phyloP scores from a whole-genome alignment of 176 grass and related monocot genomes.

The Carex littledalei region DNA sequence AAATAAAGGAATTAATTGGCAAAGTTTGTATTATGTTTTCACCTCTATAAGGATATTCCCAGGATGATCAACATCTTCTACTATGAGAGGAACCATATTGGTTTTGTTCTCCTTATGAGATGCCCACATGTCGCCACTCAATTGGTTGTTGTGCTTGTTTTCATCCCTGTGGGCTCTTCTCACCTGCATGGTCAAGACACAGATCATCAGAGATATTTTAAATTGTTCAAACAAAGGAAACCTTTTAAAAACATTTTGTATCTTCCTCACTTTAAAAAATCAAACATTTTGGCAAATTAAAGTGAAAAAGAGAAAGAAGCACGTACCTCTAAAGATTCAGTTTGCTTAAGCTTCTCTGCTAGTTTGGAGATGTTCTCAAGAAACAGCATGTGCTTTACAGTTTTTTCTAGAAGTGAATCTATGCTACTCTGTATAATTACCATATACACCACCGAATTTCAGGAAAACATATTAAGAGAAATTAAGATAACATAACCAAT shows the following conservation, averaged over 20 bases:
- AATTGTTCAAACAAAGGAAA: neutral
- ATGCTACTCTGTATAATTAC: slow-evolving; percentile 74
- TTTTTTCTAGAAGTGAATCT: slow-evolving; percentile 61
- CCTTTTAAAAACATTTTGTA: no score
- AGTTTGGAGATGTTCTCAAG: slow-evolving; percentile 48
- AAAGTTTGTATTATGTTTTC: neutral
- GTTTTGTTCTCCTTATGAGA: slow-evolving; percentile 17
- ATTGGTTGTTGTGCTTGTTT: neutral
- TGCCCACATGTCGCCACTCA: neutral
- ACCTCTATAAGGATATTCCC: slow-evolving; percentile 73
- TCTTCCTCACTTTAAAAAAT: neutral
- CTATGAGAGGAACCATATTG: slow-evolving; percentile 42
- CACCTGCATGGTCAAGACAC: neutral
- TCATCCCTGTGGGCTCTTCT: neutral
- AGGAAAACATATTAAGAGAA: neutral
- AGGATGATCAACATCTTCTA: slow-evolving; percentile 59
- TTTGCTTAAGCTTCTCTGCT: slow-evolving; percentile 47
- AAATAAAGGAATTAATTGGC: no score
- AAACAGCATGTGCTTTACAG: slow-evolving; percentile 60
- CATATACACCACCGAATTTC: slow-evolving; percentile 18
- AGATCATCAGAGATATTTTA: neutral
- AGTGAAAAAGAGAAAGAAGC: neutral
- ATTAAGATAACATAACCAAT: neutral
- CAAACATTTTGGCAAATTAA: neutral
- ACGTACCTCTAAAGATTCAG: slow-evolving; percentile 11